phyloP scores from a whole-genome alignment of 1,284 basidiomycete species.

The Microbotryum saponariae region DNA sequence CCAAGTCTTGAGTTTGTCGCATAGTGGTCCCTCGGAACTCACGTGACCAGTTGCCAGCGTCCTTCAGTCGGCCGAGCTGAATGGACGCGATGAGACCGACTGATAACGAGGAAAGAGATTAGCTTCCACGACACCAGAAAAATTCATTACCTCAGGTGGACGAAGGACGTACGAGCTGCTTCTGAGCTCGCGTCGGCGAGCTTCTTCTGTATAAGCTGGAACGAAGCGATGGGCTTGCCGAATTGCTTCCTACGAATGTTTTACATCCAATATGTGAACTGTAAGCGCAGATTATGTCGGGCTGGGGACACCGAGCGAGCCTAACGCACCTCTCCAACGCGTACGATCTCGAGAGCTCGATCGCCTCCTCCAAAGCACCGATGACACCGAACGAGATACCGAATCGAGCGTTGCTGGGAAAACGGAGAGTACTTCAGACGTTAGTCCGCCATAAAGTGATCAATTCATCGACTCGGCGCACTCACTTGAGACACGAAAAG shows the following conservation, averaged over 20 bases:
- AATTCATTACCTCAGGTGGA: constrained; percentile 33
- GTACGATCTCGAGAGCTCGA: constrained; percentile 69
- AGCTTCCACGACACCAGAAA: constrained; percentile 42
- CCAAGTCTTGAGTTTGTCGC: not conserved
- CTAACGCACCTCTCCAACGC: constrained; percentile 66
- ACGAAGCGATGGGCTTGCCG: constrained; percentile 77
- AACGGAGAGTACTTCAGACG: constrained; percentile 5
- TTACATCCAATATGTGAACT: too few relatives aligned
- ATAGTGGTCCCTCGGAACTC: not conserved
- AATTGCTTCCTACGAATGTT: constrained; percentile 58
- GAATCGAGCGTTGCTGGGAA: constrained; percentile 60
- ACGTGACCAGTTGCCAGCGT: constrained; percentile 60
- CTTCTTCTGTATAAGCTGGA: constrained; percentile 91
- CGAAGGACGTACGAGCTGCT: constrained; percentile 70
- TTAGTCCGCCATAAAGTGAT: not conserved
- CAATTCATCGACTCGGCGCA: not conserved
- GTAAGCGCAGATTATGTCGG: too few relatives aligned
- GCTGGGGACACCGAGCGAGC: not conserved
- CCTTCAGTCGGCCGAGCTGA: constrained; percentile 83
- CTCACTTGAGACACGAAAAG: constrained; percentile 74
- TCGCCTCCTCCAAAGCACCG: constrained; percentile 88
- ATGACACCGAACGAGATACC: constrained; percentile 73
- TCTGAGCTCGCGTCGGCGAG: constrained; percentile 86
- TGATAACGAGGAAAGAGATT: not conserved
- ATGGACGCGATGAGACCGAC: constrained; percentile 37